Evolutionary conservation across 1,284 basidiomycete genomes (phyloP).

Genomic region (Trichosporon coremiiforme): DNA sequence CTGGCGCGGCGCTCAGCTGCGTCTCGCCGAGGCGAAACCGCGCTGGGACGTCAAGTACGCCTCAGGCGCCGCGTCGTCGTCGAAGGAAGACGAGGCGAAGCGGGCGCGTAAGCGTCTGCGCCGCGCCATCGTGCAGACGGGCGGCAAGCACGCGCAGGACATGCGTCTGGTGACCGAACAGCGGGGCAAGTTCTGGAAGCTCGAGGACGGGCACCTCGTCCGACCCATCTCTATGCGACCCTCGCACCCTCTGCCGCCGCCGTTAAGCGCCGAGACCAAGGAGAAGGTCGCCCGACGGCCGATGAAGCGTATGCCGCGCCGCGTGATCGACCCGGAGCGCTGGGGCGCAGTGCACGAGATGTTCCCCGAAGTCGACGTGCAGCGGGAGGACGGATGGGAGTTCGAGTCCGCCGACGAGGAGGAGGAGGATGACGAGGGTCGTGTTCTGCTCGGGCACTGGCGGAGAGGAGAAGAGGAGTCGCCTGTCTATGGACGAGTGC

Average conservation of each 20-base stretch:
- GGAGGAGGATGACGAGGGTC: slow-evolving; percentile 24
- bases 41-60: slow-evolving; percentile 35
- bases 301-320: slow-evolving; percentile 33
- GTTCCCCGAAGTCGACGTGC: slow-evolving; percentile 16
- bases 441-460: slow-evolving; percentile 27
- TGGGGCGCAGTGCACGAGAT: slow-evolving; percentile 36
- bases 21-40: slow-evolving; percentile 52
- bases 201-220: slow-evolving; percentile 40
- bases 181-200: slow-evolving; percentile 46
- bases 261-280: not conserved
- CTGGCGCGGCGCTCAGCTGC: slow-evolving; percentile 53
- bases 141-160: slow-evolving; percentile 52
- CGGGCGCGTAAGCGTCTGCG: slow-evolving; percentile 23
- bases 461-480: slow-evolving; percentile 15
- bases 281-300: slow-evolving; percentile 1
- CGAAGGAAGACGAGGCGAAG: slow-evolving; percentile 26
- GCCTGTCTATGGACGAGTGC: slow-evolving; percentile 19
- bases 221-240: slow-evolving; percentile 49
- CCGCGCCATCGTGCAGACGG: slow-evolving; percentile 26
- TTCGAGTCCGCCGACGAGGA: slow-evolving; percentile 26
- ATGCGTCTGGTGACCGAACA: slow-evolving; percentile 41
- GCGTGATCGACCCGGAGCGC: slow-evolving; percentile 44
- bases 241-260: slow-evolving; percentile 39
- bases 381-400: slow-evolving; percentile 22
- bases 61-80: slow-evolving; percentile 7